Base-by-base conservation (phyloP, 148 eudicot genomes). In the Fagopyrum homotropicum region DNA sequence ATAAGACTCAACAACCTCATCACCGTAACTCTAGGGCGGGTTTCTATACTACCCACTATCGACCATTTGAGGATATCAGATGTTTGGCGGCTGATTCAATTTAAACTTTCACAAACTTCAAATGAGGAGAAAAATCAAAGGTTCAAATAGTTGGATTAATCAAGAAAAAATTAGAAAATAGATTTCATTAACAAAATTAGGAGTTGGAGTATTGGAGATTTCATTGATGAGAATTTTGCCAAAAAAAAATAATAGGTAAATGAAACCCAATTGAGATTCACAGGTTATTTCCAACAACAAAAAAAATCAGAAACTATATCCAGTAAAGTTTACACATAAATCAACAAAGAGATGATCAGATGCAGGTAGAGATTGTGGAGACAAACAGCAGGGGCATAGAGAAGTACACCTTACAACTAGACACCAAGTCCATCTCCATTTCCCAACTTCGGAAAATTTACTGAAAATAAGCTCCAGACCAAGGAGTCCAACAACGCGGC, bases 401-500 rank as follows among this genome's bases (percentile, higher is more conserved):
- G 71, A 35, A 66, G 50, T 83, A 90, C 96, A 90, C 96, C 96
- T 88, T 90, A 84, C 96, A 90, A 77, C 85, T 84, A 45, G 96
- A 74, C 69, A 81, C 89, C 84, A 90, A 85, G 88, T 88, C 96
- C 96, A 88, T 88, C 69, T 71, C 74, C 74, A 11, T 29, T 35
- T 35, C 3, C 40, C 40, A 35, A 46, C 4, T 3, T 71, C 54
- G 54, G n/a, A 54, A 72, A 72, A 46, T 10, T 72, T 35, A 46
- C 52, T 17, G 35, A 52, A 72, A 5, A 72, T 9, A 72, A 22
- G 45, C 74, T 72, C 29, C 11, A 72, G 47, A 72, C 77, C 43
- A 75, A 7, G 46, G 5, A 66, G 30, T 9, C 40, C 12, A 45
- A 46, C 50, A 40, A 19, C 29, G 26, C 29, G 48, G 59, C 81